Conservation (phyloP, 2,329 filamentous ascomycete genomes). For the Dactylellina sp. region DNA sequence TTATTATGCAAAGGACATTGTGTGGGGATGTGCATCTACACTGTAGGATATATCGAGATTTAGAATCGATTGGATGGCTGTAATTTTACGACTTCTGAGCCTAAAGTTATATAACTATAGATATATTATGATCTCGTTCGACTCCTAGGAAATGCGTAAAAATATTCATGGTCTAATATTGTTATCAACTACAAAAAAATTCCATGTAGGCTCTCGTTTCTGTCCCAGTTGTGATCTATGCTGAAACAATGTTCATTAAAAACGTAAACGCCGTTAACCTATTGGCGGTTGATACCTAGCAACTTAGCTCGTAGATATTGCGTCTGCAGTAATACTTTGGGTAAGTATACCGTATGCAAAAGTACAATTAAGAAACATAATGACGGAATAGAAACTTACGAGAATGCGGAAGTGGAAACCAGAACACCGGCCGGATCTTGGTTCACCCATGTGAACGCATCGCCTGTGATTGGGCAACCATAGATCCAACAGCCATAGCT, state of each 20-base stretch:
- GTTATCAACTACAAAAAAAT: too few species aligned
- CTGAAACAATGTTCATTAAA: too few species aligned
- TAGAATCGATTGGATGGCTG: too few species aligned
- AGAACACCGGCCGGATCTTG: constrained; percentile 4
- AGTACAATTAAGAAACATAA: background rate
- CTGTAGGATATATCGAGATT: background rate
- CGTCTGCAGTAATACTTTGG: background rate
- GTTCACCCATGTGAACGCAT: constrained; percentile 20
- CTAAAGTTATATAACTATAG: too few species aligned
- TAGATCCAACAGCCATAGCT: constrained; percentile 22
- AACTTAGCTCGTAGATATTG: background rate
- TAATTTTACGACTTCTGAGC: too few species aligned
- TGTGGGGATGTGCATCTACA: background rate
- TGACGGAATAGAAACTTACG: constrained; percentile 1
- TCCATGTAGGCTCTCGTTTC: too few species aligned
- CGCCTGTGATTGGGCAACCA: constrained; percentile 3
- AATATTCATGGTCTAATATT: too few species aligned
- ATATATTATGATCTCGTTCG: too few species aligned
- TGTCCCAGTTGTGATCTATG: too few species aligned
- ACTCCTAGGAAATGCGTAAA: too few species aligned
- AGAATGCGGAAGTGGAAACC: background rate
- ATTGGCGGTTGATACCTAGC: background rate
- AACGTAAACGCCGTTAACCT: too few species aligned
- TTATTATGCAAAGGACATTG: background rate
- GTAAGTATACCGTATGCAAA: background rate